These are phyloP conservation scores for Tagetes erecta DNA, from an alignment of 129 eudicot genomes.

Conservation along the genomic window DNA sequence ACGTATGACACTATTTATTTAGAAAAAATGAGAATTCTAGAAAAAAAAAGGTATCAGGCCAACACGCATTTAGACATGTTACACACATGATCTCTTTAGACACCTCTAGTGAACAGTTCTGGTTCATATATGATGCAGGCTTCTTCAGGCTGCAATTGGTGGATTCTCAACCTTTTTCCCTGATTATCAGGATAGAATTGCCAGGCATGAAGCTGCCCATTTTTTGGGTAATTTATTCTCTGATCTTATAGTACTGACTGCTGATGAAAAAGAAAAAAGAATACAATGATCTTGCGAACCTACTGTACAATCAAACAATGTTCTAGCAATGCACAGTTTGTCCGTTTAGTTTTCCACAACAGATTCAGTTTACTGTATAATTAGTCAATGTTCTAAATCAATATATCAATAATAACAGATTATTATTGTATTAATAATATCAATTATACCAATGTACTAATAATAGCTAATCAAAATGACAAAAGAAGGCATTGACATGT, in stretches of 20 bases:
- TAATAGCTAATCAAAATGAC: background rate
- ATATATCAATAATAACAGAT: background rate
- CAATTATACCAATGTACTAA: background rate
- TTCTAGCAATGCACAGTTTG: background rate
- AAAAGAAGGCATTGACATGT: background rate
- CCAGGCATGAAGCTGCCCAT: constrained; percentile 99
- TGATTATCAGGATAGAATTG: constrained; percentile 92
- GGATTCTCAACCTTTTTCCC: constrained; percentile 81
- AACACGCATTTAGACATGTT: background rate
- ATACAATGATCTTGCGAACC: background rate
- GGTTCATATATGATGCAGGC: constrained; percentile 48
- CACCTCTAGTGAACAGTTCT: background rate
- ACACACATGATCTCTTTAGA: background rate
- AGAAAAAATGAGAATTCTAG: background rate
- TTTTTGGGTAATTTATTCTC: constrained; percentile 62
- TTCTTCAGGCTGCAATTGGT: constrained; percentile 96
- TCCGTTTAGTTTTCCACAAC: background rate
- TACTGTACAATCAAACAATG: background rate
- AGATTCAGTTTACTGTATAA: background rate
- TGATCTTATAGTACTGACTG: constrained; percentile 10
- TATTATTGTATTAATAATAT: background rate
- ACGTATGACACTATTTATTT: background rate
- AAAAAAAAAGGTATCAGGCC: background rate
- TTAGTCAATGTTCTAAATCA: background rate
- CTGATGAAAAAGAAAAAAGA: background rate